Base-by-base conservation (phyloP, 306 rosid genomes). In the Cotoneaster glaucophyllus region DNA sequence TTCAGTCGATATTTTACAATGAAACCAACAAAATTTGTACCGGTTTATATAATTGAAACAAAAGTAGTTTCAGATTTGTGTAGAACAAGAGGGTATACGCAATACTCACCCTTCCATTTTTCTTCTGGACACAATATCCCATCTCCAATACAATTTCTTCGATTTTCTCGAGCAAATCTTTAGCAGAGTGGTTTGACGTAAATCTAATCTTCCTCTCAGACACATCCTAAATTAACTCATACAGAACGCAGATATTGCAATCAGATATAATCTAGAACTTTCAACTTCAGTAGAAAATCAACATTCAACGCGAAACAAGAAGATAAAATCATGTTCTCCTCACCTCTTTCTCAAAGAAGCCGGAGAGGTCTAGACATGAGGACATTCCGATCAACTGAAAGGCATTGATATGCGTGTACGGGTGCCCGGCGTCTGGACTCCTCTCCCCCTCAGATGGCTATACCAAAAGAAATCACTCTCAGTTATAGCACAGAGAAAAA, bases 361-460 rank as follows among this genome's bases (percentile, higher is more conserved):
- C 97, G 25, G 98, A 95, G 84, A 95, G 98, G 85, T 95, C 98
- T 37, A 95, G 78, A 85, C 88, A 82, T 0, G 96, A 87, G 39
- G 97, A 95, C 98, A 95, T 95, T 76, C 98, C 97, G 72, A 95
- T 95, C 71, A 95, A 82, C 79, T 95, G 89, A 82, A 95, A 95
- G 69, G 98, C 98, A 74, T 95, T 95, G 64, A 95, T 92, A 39
- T 82, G 87, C 31, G 84, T 62, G 2, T 95, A 87, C 1, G 91
- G 84, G 44, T 61, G 43, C 31, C 5, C 43, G 59, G 24, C 3
- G 28, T 81, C 78, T 43, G 86, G 84, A 83, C 78, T 85, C 77
- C 62, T 84, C 29, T 73, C 75, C 62, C 77, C 90, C 39, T 88
- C 91, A 75, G 77, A 67, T 69, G 81, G 59, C 97, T 93, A 59